These are phyloP conservation scores for Mortierella polycephala DNA, from an alignment of 371 early-diverging fungal genomes.

Conservation along the genomic window DNA sequence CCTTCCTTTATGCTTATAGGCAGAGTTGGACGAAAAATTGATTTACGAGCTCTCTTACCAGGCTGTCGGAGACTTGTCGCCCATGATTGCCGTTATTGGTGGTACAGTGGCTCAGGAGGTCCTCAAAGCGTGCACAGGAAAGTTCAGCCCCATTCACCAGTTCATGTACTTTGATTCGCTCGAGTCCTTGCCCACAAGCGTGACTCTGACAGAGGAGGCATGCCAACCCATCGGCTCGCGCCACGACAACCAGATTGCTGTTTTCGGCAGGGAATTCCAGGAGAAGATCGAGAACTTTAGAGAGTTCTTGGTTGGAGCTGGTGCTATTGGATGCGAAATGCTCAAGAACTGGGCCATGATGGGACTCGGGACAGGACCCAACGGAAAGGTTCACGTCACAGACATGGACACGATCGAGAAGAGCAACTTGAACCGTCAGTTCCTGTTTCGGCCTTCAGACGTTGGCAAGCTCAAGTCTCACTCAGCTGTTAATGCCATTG, in stretches of 20 bases:
- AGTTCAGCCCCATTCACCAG: slow-evolving; percentile 97
- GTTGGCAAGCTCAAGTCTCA: slow-evolving; percentile 96
- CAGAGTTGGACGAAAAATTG: slow-evolving; percentile 89
- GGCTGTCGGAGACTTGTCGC: slow-evolving; percentile 92
- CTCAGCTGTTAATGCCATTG: slow-evolving; percentile 93
- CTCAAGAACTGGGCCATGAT: slow-evolving; percentile 99
- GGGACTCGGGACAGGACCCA: slow-evolving; percentile 93
- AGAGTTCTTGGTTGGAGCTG: slow-evolving; percentile 98
- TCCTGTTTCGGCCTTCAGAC: slow-evolving; percentile 95
- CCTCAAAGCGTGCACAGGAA: slow-evolving; percentile 95
- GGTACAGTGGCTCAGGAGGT: slow-evolving; percentile 99
- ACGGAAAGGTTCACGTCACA: slow-evolving; percentile 92
- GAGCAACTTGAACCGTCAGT: slow-evolving; percentile 98
- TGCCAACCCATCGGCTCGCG: slow-evolving; percentile 86
- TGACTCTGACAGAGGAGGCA: slow-evolving; percentile 73
- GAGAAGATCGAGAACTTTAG: slow-evolving; percentile 87
- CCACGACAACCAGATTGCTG: slow-evolving; percentile 95
- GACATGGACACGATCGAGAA: slow-evolving; percentile 99
- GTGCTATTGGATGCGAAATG: slow-evolving; percentile 99
- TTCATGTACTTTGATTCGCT: slow-evolving; percentile 98
- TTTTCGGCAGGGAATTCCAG: slow-evolving; percentile 95
- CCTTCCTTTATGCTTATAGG: slow-evolving; percentile 30
- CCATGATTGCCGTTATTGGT: slow-evolving; percentile 98
- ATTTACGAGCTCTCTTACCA: slow-evolving; percentile 90
- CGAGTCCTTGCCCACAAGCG: slow-evolving; percentile 88